Evolutionary conservation across 495 filamentous ascomycete genomes (phyloP), one percentile per base, ranked within the genome.

Genomic region (Hypoxylon trugodes): DNA sequence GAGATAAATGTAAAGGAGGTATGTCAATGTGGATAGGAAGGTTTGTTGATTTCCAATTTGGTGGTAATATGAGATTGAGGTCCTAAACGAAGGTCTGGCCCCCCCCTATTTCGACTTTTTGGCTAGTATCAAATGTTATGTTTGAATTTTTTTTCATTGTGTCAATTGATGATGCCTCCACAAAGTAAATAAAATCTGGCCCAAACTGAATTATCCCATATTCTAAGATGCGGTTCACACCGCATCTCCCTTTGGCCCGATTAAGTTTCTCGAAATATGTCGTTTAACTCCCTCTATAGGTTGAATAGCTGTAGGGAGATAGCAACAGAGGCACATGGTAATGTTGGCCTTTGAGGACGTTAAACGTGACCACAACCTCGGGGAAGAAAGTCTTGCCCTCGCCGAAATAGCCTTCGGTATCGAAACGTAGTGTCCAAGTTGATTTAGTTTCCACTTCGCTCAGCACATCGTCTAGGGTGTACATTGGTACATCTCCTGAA

Each of bases 321-420:
- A 98, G 72, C 73, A 98, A 66, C 72, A 98, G 77, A 21, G 95
- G 95, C 3, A 98, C 90, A 84, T 98, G 95, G 68, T 93, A 97
- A 77, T 96, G 90, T 77, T 90, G 83, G 9, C 79, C 86, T 43
- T 82, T 81, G 60, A 85, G 82, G 2, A 94, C 92, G 38, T 84
- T 85, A 74, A 98, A 97, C 49, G 86, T 86, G 35, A 98, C 84
- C 73, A 88, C 87, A n/a, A 97, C 92, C 77, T 93, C 90, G 19
- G 91, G 92, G 73, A 91, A 97, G 73, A 98, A 97, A 3, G 91
- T 92, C 52, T 86, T 84, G 0, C 77, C 84, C 59, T 85, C 80
- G 57, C 89, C 90, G 70, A 87, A 96, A 79, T 95, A 96, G 13
- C 73, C 77, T 26, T 83, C 90, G 8, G 89, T 90, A 59, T 91